phyloP scores from a whole-genome alignment of 495 filamentous ascomycete genomes.

The Penicillium turbatum region DNA sequence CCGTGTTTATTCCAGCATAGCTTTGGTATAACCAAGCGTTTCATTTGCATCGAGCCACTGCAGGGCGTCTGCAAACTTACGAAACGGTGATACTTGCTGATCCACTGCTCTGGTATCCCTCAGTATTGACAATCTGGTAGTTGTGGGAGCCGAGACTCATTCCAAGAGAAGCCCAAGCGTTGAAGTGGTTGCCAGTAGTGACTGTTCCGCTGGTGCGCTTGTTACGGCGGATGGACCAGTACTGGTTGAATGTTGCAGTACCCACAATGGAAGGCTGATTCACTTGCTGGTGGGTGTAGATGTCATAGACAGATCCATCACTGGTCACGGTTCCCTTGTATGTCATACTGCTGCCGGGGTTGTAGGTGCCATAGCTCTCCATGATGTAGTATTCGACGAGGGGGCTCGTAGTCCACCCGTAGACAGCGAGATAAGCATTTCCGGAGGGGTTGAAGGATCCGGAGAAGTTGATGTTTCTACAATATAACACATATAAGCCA shows the following conservation, averaged over 20 bases:
- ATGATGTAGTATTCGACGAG: slow-evolving; percentile 64
- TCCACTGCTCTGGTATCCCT: slow-evolving; percentile 55
- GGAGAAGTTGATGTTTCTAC: slow-evolving; percentile 50
- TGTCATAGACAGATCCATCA: slow-evolving; percentile 62
- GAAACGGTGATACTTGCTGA: slow-evolving; percentile 48
- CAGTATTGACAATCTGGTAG: slow-evolving; percentile 59
- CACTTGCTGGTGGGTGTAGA: slow-evolving; percentile 54
- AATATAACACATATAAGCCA: neutral
- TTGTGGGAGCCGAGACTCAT: slow-evolving; percentile 51
- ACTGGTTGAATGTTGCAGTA: slow-evolving; percentile 58
- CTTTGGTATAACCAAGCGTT: neutral
- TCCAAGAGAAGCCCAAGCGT: slow-evolving; percentile 50
- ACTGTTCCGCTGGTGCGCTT: slow-evolving; percentile 53
- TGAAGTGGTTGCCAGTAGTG: slow-evolving; percentile 56
- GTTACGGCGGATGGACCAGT: slow-evolving; percentile 53
- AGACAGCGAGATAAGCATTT: slow-evolving; percentile 57
- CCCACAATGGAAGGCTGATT: slow-evolving; percentile 59
- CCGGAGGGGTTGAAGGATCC: slow-evolving; percentile 54
- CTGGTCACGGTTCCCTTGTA: slow-evolving; percentile 51
- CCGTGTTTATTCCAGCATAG: neutral
- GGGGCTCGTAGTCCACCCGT: slow-evolving; percentile 60
- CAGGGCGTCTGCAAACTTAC: neutral
- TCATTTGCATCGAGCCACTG: neutral
- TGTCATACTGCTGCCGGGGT: slow-evolving; percentile 44
- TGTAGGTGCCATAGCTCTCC: slow-evolving; percentile 53